Evolutionary conservation across 331 rosid genomes (phyloP), one percentile per base, ranked within the genome.

Genomic region (Quercus tomentella): DNA sequence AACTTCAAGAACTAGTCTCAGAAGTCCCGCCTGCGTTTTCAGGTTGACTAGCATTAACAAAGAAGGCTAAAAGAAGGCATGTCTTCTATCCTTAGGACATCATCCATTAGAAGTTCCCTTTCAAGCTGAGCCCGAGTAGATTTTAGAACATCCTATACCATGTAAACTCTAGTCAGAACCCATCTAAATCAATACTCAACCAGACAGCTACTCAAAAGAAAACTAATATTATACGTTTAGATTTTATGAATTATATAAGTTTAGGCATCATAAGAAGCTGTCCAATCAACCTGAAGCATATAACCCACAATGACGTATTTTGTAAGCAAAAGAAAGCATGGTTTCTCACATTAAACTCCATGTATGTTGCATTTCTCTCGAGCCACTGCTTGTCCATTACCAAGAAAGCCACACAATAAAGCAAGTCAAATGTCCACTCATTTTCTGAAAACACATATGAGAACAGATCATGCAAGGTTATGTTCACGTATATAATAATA

Each of bases 361-460:
- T 94, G 82, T 92, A 92, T 3, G 97, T 88, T 43, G 98, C 98
- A 76, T 92, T 89, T 81, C 87, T 90, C 77, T 88, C 93, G n/a
- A 81, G 90, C 98, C 98, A 94, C 55, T 89, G 96, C 56, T 88
- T 91, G 86, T 94, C 97, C 97, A 92, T 89, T 17, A 88, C 90
- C 82, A 89, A 87, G 79, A 94, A 94, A 30, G 98, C 97, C 65
- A 91, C 94, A 60, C 97, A 92, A 76, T 94, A 92, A 30, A 94
- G 93, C 88, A 94, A 76, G 87, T 94, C 98, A 79, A 94, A 94
- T 26, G 97, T 88, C 94, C 97, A 91, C 70, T 92, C 93, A 67
- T 87, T 86, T 76, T 92, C 97, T 94, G 98, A 49, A 81, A 77
- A 43, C 35, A 82, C 43, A 81, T 22, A 26, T 63, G 73, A 62